A percentile compares a stretch with the other conserved stretches of the same genome.
Conservation (phyloP, 306 rosid species). For the Clitoria ternatea region DNA sequence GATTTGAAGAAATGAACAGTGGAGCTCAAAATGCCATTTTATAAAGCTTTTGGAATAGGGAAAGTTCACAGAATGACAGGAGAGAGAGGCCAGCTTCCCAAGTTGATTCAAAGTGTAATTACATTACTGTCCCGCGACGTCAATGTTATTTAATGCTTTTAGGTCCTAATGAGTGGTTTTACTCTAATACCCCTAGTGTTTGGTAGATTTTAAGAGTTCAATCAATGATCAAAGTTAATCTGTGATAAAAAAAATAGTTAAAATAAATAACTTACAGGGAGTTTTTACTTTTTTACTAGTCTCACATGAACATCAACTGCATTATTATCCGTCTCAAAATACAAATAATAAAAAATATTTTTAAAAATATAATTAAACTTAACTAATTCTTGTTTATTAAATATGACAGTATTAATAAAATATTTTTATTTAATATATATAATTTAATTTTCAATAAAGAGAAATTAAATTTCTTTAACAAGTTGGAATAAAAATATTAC, state of each 20-base stretch:
- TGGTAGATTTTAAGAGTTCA: neutral
- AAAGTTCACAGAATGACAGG: constrained; percentile 25
- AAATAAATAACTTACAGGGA: neutral
- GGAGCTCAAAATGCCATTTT: neutral
- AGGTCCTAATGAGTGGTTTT: neutral
- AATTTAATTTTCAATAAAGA: too few species aligned
- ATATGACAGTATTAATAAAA: too few species aligned
- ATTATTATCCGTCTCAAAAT: too few species aligned
- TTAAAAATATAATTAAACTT: too few species aligned
- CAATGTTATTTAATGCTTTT: neutral
- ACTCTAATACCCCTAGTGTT: constrained; percentile 4
- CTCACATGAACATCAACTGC: too few species aligned
- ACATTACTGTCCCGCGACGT: constrained; percentile 37
- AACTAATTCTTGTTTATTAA: too few species aligned
- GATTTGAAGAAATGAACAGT: neutral
- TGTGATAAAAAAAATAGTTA: neutral
- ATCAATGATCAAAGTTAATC: neutral
- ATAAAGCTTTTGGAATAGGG: constrained; percentile 21
- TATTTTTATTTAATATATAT: too few species aligned
- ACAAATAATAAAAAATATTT: too few species aligned
- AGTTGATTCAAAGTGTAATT: neutral
- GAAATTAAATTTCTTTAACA: too few species aligned
- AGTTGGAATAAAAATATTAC: too few species aligned
- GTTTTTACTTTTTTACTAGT: too few species aligned
- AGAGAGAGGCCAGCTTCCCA: neutral